Percentiles rank a stretch among this genome's conserved stretches.
Evolutionary conservation across 2,329 filamentous ascomycete genomes (phyloP).

Genomic region (Dactylellina sp.): DNA sequence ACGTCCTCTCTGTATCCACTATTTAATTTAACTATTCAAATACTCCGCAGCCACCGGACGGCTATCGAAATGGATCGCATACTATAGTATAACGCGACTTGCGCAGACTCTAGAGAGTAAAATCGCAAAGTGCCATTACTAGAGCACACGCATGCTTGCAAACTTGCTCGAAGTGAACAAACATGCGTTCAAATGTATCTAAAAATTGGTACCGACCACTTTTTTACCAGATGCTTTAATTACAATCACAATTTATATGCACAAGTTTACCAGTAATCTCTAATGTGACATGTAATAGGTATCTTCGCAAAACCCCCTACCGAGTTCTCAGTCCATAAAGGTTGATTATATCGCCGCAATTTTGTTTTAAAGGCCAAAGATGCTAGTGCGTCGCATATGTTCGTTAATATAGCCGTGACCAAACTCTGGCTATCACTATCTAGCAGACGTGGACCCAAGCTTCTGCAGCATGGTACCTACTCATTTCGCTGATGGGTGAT

Average conservation of each 20-base stretch:
- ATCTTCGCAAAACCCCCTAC: neutral
- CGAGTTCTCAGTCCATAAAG: neutral
- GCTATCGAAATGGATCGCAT: no score
- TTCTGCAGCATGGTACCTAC: neutral
- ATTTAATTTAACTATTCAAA: neutral
- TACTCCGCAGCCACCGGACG: neutral
- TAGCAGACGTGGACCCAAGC: neutral
- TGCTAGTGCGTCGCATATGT: neutral
- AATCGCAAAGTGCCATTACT: no score
- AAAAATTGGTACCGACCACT: no score
- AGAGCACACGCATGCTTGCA: no score
- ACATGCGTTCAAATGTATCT: no score
- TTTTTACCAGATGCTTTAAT: no score
- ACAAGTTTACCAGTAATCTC: no score
- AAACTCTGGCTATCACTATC: neutral
- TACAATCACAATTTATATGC: no score
- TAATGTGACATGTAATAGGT: no score
- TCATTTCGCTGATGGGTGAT: neutral
- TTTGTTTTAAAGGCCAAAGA: neutral
- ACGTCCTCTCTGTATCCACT: neutral
- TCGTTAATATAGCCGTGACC: neutral
- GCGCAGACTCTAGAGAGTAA: no score
- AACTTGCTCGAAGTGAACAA: no score
- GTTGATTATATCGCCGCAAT: neutral
- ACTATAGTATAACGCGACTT: neutral